These are phyloP conservation scores for Fraxinus anomala DNA, from an alignment of 257 asterid genomes.

Conservation along the genomic window DNA sequence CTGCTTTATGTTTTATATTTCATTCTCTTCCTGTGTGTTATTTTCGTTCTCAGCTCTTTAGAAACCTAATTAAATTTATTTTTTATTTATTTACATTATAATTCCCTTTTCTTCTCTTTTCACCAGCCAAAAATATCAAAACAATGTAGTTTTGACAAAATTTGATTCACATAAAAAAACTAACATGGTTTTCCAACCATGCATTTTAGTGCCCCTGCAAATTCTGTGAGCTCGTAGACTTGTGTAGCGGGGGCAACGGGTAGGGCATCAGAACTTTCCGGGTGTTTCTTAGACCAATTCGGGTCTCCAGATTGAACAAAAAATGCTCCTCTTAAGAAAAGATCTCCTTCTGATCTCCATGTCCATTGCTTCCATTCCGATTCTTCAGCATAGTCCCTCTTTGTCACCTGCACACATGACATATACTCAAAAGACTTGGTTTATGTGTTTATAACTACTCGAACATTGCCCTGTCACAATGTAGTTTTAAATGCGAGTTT, in stretches of 20 bases:
- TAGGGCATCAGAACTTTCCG: conserved; percentile 30
- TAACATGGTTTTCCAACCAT: conserved; percentile 41
- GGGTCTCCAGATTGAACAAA: conserved; percentile 50
- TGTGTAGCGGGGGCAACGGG: conserved; percentile 24
- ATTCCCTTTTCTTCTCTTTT: background rate
- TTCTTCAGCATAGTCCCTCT: conserved; percentile 35
- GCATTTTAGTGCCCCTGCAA: conserved; percentile 47
- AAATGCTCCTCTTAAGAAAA: conserved; percentile 50
- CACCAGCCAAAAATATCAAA: background rate
- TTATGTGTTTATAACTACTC: background rate
- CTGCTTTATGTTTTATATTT: background rate
- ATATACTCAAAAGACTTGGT: background rate
- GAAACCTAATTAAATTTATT: background rate
- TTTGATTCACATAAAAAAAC: background rate
- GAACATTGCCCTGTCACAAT: too few species aligned
- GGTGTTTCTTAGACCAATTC: conserved; percentile 34
- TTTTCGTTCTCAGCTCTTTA: too few species aligned
- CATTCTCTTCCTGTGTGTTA: background rate
- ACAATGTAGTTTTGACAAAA: background rate
- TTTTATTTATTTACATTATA: background rate
- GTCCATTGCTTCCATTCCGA: conserved; percentile 57
- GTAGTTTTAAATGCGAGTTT: too few species aligned
- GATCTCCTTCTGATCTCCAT: conserved; percentile 59
- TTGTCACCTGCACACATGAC: conserved; percentile 35
- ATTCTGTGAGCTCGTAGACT: conserved; percentile 37